Percentiles rank a stretch among this genome's conserved stretches.
phyloP scores from a whole-genome alignment of 2,329 filamentous ascomycete genomes.

The Emergomyces orientalis region DNA sequence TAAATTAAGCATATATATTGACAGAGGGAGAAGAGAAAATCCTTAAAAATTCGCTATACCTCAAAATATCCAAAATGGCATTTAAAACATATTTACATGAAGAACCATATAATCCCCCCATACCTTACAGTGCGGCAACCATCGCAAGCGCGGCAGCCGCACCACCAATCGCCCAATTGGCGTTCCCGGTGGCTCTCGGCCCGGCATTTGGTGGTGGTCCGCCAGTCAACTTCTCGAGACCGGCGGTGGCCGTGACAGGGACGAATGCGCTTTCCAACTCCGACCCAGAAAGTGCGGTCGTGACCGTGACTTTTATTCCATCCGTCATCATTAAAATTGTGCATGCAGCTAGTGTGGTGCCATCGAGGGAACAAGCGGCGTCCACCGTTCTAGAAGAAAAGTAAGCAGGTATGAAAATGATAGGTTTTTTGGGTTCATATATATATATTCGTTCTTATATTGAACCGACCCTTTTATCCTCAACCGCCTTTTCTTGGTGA shows the following conservation, averaged over 20 bases:
- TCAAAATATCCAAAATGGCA: no score
- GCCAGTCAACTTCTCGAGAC: neutral
- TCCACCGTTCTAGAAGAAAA: neutral
- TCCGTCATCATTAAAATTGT: neutral
- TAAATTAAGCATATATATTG: no score
- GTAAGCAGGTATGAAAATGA: neutral
- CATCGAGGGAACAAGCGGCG: neutral
- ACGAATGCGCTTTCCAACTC: neutral
- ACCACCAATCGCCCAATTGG: neutral
- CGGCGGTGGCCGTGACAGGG: neutral
- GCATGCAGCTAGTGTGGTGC: neutral
- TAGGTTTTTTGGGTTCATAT: neutral
- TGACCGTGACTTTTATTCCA: no score
- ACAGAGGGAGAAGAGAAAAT: no score
- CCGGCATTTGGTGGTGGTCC: neutral
- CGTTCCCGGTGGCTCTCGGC: neutral
- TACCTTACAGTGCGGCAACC: neutral
- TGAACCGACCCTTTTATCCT: neutral
- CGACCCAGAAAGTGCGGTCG: neutral
- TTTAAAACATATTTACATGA: no score
- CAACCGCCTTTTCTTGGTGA: neutral
- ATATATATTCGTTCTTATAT: neutral
- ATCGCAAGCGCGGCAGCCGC: neutral
- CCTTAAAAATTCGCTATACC: no score
- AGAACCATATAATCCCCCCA: neutral